Evolutionary conservation across 2,329 filamentous ascomycete species (phyloP), one percentile per base, ranked within the genome.

Genomic region (Cordyceps militaris): DNA sequence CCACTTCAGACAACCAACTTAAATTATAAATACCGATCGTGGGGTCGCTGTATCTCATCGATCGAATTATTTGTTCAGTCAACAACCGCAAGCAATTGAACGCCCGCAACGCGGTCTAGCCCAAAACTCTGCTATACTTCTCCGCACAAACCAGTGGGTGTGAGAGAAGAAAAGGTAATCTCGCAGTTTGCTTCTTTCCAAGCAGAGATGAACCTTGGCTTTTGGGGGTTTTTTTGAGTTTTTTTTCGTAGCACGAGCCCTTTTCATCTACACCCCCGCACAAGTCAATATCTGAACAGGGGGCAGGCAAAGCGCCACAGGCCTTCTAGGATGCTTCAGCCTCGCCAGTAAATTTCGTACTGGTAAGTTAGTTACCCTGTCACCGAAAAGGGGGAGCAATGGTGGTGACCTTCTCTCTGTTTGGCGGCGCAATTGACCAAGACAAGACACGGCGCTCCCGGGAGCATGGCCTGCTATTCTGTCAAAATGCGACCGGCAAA

Each of bases 21-120:
- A 11, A 34, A 51, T 14, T 32, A n/a, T n/a, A n/a, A n/a, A n/a
- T 8, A 26, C 1, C 14, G 49, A 51, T 51, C 49, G 34, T 51
- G 49, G 49, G 48, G 49, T 23, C 34, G 49, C 34, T 40, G 23
- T n/a, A 51, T 51, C 49, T 38, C 49, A 51, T 51, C 49, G 49
- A 51, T 51, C 49, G 49, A 51, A 38, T 23, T 2, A 26, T 40
- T 9, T 38, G 4, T 14, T 26, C 13, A 5, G 3, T 9, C 14
- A 16, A 9, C 24, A 14, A 21, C 44, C n/a, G n/a, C n/a, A n/a
- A 24, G 26, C 44, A 48, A 9, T 26, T 26, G 21, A 10, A 13
- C 21, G 42, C 2, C 4, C 6, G 9, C 9, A 4, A 34, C 3
- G 30, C 48, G 23, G 23, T 3, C 49, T 51, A 40, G 49, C 32